A percentile compares a stretch with the other conserved stretches of the same genome.
phyloP scores from a whole-genome alignment of 495 filamentous ascomycete species.

The Tuber melanosporum region DNA sequence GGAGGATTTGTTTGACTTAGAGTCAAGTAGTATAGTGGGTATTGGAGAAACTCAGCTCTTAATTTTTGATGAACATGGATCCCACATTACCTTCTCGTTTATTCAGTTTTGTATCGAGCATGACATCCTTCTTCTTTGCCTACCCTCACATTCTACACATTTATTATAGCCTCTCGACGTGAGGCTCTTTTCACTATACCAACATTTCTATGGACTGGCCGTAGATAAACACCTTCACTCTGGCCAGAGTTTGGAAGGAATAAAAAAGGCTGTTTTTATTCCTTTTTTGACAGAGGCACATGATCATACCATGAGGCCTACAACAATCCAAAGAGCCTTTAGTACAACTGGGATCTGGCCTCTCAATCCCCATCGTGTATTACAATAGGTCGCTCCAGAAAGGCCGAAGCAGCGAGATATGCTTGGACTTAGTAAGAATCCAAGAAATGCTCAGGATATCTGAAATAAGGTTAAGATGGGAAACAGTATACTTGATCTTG shows the following conservation, averaged over 20 bases:
- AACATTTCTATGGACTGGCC: conserved; percentile 8
- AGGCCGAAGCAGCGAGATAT: background rate
- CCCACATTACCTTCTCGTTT: conserved; percentile 12
- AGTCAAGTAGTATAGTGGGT: background rate
- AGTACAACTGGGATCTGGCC: background rate
- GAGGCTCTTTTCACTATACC: background rate
- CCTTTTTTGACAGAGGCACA: background rate
- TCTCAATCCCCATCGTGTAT: background rate
- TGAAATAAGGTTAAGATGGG: too few relatives aligned
- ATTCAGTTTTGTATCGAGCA: conserved; percentile 14
- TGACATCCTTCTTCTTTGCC: background rate
- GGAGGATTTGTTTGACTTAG: conserved; percentile 10
- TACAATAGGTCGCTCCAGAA: background rate
- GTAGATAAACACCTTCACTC: conserved; percentile 9
- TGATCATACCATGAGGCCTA: background rate
- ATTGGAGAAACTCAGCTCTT: background rate
- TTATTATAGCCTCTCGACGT: conserved; percentile 9
- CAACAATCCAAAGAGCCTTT: background rate
- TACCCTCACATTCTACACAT: background rate
- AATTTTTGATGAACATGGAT: conserved; percentile 18
- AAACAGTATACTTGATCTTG: background rate
- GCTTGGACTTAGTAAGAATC: background rate
- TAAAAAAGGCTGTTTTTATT: background rate
- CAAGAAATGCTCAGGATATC: background rate
- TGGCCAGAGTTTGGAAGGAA: background rate